Conservation (phyloP, 192 early-diverging fungal genomes). For the Podila minutissima region DNA sequence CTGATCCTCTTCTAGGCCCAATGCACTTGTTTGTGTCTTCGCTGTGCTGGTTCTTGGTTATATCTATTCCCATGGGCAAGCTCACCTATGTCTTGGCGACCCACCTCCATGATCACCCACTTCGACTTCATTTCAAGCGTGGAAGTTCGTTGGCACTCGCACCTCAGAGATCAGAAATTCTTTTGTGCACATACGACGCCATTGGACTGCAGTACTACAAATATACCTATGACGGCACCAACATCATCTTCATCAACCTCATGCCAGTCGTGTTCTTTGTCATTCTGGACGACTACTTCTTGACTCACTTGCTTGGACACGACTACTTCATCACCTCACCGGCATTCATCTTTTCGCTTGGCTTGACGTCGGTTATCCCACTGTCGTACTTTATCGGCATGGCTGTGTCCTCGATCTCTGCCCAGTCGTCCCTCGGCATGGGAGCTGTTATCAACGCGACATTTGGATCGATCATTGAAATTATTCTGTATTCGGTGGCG, state of each 20-base stretch:
- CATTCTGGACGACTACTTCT: constrained; percentile 83
- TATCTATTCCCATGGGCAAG: constrained; percentile 95
- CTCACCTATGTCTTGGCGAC: constrained; percentile 83
- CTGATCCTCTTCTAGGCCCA: constrained; percentile 67
- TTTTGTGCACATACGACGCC: constrained; percentile 90
- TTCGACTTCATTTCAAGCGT: constrained; percentile 78
- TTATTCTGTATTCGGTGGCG: constrained; percentile 93
- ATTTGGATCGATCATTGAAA: constrained; percentile 96
- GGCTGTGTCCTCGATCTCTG: constrained; percentile 95
- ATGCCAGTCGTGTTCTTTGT: constrained; percentile 85
- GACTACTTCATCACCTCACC: constrained; percentile 45
- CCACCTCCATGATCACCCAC: constrained; percentile 83
- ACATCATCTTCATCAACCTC: constrained; percentile 96
- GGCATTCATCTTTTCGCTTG: constrained; percentile 71
- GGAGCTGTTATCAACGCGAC: constrained; percentile 98
- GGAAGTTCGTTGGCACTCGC: constrained; percentile 49
- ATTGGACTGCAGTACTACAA: constrained; percentile 95
- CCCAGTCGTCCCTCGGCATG: constrained; percentile 92
- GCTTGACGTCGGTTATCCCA: constrained; percentile 87
- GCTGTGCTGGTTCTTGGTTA: constrained; percentile 86
- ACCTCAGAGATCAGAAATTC: constrained; percentile 63
- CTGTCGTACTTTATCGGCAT: constrained; percentile 97
- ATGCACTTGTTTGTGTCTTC: constrained; percentile 79
- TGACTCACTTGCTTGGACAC: constrained; percentile 53
- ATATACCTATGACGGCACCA: constrained; percentile 95